phyloP scores from a whole-genome alignment of 176 grass and related monocot genomes.

The Raddia guianensis region DNA sequence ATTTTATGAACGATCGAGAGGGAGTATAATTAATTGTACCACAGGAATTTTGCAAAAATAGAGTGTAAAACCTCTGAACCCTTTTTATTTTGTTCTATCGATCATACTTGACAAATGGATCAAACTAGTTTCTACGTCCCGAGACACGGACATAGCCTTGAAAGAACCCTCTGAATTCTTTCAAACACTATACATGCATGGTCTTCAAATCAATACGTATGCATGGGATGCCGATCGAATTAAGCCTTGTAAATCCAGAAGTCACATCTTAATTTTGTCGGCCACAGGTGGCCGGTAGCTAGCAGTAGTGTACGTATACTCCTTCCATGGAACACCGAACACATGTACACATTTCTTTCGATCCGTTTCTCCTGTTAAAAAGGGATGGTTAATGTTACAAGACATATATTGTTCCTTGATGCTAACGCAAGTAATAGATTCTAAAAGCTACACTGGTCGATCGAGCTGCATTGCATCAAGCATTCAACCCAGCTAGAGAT shows the following conservation, averaged over 20 bases:
- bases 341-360: not conserved
- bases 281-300: not conserved
- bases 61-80: no score
- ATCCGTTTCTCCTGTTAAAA: constrained; percentile 34
- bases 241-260: constrained; percentile 9
- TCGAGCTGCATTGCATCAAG: not conserved
- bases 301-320: not conserved
- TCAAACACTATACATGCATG: no score
- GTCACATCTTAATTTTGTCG: constrained; percentile 27
- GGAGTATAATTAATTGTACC: no score
- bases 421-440: constrained; percentile 55
- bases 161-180: no score
- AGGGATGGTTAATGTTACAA: constrained; percentile 34
- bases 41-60: no score
- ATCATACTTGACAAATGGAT: no score
- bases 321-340: not conserved
- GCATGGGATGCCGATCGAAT: not conserved
- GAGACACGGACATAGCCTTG: no score
- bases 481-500: not conserved
- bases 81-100: no score
- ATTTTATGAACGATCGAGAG: no score
- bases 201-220: not conserved
- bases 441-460: constrained; percentile 17
- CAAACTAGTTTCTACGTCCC: no score
- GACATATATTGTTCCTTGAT: constrained; percentile 15